Base-by-base conservation (phyloP, 192 early-diverging fungal species). In the Backusella luteola region DNA sequence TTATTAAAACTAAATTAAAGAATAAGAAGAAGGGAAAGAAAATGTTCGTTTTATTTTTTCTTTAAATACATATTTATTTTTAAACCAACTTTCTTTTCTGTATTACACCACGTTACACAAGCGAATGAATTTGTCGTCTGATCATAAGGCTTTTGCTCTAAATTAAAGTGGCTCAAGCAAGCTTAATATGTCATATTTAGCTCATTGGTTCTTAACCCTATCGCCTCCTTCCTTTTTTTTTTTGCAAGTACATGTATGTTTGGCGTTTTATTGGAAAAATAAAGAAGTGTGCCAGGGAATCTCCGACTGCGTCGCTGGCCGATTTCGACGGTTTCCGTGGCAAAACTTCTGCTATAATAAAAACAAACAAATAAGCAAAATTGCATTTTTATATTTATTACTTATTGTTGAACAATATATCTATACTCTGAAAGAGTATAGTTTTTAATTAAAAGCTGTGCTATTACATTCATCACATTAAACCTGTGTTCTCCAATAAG, bases 1-100 rank as follows among this genome's bases (percentile, higher is more conserved):
- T 26, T 63, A 63, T 53, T 53, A 63, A 59, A 63, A 63, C 56
- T 63, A 63, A 29, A 63, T 63, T 29, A 63, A 63, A 63, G 56
- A 63, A 63, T 29, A 63, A 63, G 53, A 21, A 56, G 56, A 63
- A 63, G 56, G 8, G 12, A 63, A 63, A 12, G 56, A 63, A 63
- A 63, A 63, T 8, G 23, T 12, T 12, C 14, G 3, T 26, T 29
- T 63, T 56, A 21, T 56, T 63, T 53, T 53, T 63, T 63, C 56
- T 63, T 23, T 63, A 29, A 63, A 29, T 63, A 63, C 12, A 63
- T 63, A 63, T 63, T 63, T 63, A 63, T 63, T 63, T 63, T 63
- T 63, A 63, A 63, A 63, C 56, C 23, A 23, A 63, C 4, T 17
- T 44, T 44, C 42, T 44, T 59, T 59, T 59, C 21, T 59, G n/a